Percentiles rank a stretch among this genome's conserved stretches.
Evolutionary conservation across 1,284 basidiomycete species (phyloP).

Genomic region (Puccinia triticina): DNA sequence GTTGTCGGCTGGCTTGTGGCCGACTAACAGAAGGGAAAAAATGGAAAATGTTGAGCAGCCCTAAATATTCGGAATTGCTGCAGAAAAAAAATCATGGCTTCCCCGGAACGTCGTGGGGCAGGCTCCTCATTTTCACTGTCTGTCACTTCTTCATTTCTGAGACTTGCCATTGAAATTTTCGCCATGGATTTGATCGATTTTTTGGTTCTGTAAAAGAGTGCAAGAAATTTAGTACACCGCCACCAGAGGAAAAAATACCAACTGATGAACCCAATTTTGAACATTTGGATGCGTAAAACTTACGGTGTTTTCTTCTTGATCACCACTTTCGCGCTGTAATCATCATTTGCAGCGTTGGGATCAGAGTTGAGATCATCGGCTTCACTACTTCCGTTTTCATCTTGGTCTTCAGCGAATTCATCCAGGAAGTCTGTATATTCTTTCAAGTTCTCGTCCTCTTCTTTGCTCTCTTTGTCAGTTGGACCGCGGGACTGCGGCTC

Average conservation of each 20-base stretch:
- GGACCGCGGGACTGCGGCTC: too few species aligned
- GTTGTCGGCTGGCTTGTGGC: slow-evolving; percentile 27
- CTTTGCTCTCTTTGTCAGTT: slow-evolving; percentile 4
- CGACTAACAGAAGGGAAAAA: not conserved
- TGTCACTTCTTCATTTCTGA: slow-evolving; percentile 33
- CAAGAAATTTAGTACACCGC: not conserved
- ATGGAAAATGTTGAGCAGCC: not conserved
- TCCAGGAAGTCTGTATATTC: slow-evolving; percentile 28
- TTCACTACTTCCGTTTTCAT: slow-evolving; percentile 25
- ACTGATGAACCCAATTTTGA: not conserved
- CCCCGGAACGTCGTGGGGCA: slow-evolving; percentile 43
- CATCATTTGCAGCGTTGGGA: slow-evolving; percentile 36
- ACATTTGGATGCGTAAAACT: not conserved
- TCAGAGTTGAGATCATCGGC: slow-evolving; percentile 30
- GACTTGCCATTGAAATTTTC: slow-evolving; percentile 27
- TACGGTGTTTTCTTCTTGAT: slow-evolving; percentile 44
- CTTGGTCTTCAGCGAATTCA: slow-evolving; percentile 5
- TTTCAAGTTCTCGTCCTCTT: slow-evolving; percentile 1
- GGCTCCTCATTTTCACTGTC: slow-evolving; percentile 16
- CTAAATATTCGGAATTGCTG: not conserved
- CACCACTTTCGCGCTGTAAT: slow-evolving; percentile 34
- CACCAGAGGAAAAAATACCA: not conserved
- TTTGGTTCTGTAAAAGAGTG: slow-evolving; percentile 12
- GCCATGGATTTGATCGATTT: slow-evolving; percentile 29
- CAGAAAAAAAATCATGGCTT: not conserved